These are phyloP conservation scores for Plasmodium inui DNA, from an alignment of 169 alveolate genomes.

Conservation along the genomic window DNA sequence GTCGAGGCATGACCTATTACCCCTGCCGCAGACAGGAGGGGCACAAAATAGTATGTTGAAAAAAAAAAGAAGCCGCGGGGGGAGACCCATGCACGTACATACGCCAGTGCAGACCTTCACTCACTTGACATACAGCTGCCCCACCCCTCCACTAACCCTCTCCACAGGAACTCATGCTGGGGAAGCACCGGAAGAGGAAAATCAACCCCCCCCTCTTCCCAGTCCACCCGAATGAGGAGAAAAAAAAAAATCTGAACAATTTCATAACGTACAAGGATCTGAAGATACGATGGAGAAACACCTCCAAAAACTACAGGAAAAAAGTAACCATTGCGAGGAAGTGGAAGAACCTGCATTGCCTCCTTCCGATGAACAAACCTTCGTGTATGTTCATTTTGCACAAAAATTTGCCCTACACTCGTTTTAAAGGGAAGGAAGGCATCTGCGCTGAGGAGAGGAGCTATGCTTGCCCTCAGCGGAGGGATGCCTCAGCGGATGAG, in stretches of 20 bases:
- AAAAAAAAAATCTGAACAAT: slow-evolving; percentile 81
- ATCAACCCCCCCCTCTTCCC: slow-evolving; percentile 89
- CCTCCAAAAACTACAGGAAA: slow-evolving; percentile 81
- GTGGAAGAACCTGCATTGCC: slow-evolving; percentile 85
- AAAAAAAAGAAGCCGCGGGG: not conserved
- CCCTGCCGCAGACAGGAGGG: slow-evolving; percentile 20
- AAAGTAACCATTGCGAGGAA: slow-evolving; percentile 84
- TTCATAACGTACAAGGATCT: slow-evolving; percentile 86
- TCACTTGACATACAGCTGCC: not conserved
- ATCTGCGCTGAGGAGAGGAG: not conserved
- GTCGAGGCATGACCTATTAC: not conserved
- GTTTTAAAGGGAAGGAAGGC: slow-evolving; percentile 39
- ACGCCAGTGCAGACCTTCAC: not conserved
- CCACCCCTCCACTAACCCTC: no score
- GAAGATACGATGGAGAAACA: slow-evolving; percentile 84
- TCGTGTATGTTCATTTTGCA: slow-evolving; percentile 84
- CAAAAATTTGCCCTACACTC: slow-evolving; percentile 81
- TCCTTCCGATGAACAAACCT: slow-evolving; percentile 79
- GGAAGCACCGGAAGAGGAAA: slow-evolving; percentile 86
- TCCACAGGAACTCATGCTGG: slow-evolving; percentile 86
- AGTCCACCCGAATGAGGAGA: slow-evolving; percentile 86
- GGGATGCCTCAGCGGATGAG: not conserved
- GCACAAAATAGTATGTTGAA: slow-evolving; percentile 1
- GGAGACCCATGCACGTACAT: not conserved
- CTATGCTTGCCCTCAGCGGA: not conserved